These are phyloP conservation scores for Cucumis cinereus DNA, from an alignment of 306 rosid genomes.

Conservation along the genomic window DNA sequence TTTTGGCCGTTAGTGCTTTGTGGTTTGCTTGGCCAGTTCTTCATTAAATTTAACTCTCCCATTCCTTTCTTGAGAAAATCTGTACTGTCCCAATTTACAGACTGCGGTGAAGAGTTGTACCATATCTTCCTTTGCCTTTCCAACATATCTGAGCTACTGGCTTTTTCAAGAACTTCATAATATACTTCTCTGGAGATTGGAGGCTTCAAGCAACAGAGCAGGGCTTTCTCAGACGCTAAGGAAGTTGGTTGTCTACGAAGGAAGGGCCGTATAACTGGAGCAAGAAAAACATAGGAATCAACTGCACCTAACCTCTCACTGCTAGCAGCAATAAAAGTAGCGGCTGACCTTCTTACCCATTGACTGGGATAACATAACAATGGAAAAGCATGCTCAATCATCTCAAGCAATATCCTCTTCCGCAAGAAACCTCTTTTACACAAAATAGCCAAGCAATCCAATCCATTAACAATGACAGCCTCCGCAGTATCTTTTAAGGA, in stretches of 20 bases:
- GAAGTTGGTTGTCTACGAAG: constrained; percentile 86
- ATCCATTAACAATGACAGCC: constrained; percentile 76
- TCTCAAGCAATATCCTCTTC: constrained; percentile 80
- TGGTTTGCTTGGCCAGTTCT: constrained; percentile 58
- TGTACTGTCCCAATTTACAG: constrained; percentile 76
- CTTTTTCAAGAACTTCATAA: constrained; percentile 67
- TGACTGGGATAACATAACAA: constrained; percentile 81
- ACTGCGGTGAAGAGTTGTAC: constrained; percentile 76
- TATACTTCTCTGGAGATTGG: constrained; percentile 72
- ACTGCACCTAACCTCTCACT: constrained; percentile 85
- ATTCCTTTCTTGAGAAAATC: constrained; percentile 65
- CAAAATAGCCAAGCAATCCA: constrained; percentile 76
- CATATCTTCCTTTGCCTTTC: constrained; percentile 97
- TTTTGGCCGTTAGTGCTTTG: constrained; percentile 39
- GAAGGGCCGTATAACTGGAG: constrained; percentile 77
- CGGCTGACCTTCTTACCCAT: constrained; percentile 88
- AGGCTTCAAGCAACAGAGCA: constrained; percentile 67
- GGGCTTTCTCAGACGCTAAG: constrained; percentile 69
- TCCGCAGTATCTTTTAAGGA: constrained; percentile 72
- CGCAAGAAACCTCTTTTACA: constrained; percentile 71
- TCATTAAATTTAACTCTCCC: constrained; percentile 44
- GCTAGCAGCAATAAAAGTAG: constrained; percentile 81
- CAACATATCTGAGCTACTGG: constrained; percentile 92
- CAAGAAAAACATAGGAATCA: constrained; percentile 89
- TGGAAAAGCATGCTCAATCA: constrained; percentile 87